Conservation (phyloP, 805 yeast species). For the Saturnispora hagleri region DNA sequence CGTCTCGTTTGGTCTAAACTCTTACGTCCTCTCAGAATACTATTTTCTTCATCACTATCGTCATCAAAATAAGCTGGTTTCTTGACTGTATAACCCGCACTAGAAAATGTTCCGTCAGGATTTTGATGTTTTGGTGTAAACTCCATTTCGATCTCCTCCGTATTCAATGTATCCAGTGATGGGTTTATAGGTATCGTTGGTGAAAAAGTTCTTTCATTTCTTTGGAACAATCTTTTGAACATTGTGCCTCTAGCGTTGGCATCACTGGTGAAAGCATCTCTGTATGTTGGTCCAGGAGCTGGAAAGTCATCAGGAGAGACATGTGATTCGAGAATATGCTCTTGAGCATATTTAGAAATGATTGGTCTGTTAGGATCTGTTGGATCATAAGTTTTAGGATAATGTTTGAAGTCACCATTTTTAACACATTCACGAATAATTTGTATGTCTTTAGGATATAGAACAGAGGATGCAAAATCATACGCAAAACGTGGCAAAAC, state of each 20-base stretch:
- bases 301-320: slow-evolving; percentile 12
- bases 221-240: slow-evolving; percentile 31
- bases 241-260: slow-evolving; percentile 31
- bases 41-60: slow-evolving; percentile 7
- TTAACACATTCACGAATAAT: slow-evolving; percentile 63
- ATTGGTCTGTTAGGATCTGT: slow-evolving; percentile 62
- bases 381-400: slow-evolving; percentile 66
- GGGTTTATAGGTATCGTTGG: slow-evolving; percentile 27
- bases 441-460: slow-evolving; percentile 59
- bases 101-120: slow-evolving; percentile 25
- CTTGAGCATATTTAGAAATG: slow-evolving; percentile 37
- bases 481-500: slow-evolving; percentile 57
- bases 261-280: slow-evolving; percentile 28
- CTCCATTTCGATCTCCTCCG: slow-evolving; percentile 45
- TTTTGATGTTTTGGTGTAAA: slow-evolving; percentile 18
- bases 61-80: slow-evolving; percentile 12
- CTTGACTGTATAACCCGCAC: slow-evolving; percentile 24
- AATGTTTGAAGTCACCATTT: slow-evolving; percentile 57
- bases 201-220: slow-evolving; percentile 17
- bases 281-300: slow-evolving; percentile 16
- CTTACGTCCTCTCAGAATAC: slow-evolving; percentile 10
- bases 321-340: slow-evolving; percentile 24
- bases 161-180: slow-evolving; percentile 30
- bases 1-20: slow-evolving; percentile 21
- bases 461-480: slow-evolving; percentile 46